Base-by-base conservation (phyloP, 2,329 filamentous ascomycete species). In the Aureobasidium subglaciale region DNA sequence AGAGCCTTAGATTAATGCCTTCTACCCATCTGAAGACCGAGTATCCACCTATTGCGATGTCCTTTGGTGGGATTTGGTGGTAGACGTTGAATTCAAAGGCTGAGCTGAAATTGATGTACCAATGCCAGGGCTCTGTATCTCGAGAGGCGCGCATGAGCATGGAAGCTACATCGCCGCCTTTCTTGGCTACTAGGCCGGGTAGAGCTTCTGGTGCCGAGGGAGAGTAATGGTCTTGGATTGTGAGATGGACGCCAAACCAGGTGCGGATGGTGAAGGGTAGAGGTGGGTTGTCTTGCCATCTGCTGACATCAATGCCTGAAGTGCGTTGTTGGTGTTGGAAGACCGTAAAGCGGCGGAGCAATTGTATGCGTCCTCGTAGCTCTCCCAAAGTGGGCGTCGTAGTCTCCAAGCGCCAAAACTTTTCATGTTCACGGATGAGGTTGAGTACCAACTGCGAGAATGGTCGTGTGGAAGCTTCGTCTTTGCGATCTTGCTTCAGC, bases 191-290 rank as follows among this genome's bases (percentile, higher is more conserved):
- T n/a, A 76, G 63, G 2, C 67, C 62, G 1, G 69, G 63, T 15
- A 77, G 67, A 6, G 68, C 58, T 20, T 71, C 67, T 7, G 71
- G 66, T 24, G 69, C 60, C 0, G 69, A 63, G 60, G 71, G 75
- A 58, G 68, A 70, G 70, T 75, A 77, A 64, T 77, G 75, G 63
- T 77, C 75, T 65, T 77, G 75, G 7, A 77, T 67, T 9, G 71
- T 73, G 40, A 76, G 62, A 18, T 66, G 65, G 4, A 71, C 66
- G 24, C 64, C 62, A 16, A 67, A 65, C 15, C 67, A 63, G 4
- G 73, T 75, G 37, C 64, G 60, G 45, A 77, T 69, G 4, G 64
- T 69, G 58, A 70, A 70, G 2, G 68, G 67, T 9, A 32, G 37
- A 13, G 43, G 55, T n/a, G 66, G 67, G 43, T 70, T 70, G 58